Conservation (phyloP, 305 asterid genomes). For the Caryopteris hybrid region DNA sequence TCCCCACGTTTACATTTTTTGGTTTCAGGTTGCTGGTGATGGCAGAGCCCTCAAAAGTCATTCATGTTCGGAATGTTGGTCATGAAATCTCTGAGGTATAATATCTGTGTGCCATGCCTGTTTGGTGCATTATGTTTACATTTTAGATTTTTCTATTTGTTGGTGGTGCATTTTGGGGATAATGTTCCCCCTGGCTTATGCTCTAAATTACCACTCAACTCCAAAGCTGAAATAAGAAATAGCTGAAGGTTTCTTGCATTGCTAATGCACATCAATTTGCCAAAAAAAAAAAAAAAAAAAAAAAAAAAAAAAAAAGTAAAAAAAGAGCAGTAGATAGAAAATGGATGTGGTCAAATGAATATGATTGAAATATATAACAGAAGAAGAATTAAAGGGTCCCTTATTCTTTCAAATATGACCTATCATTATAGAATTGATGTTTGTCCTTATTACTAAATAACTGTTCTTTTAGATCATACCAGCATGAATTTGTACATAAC, state of each 20-base stretch:
- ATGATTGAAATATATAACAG: not conserved
- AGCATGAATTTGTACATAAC: not conserved
- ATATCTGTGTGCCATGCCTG: not conserved
- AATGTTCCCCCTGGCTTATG: not conserved
- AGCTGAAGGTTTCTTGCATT: not conserved
- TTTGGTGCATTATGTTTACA: not conserved
- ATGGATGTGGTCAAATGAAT: not conserved
- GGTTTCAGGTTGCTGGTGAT: constrained; percentile 38
- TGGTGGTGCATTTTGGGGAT: not conserved
- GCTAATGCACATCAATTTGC: not conserved
- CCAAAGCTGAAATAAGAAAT: not conserved
- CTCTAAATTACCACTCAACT: not conserved
- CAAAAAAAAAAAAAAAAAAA: too few species aligned
- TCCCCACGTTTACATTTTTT: constrained; percentile 1
- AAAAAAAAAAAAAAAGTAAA: too few species aligned
- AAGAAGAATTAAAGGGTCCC: not conserved
- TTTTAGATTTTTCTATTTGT: not conserved
- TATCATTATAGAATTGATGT: not conserved
- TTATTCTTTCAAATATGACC: not conserved
- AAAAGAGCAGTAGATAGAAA: not conserved
- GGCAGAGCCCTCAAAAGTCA: constrained; percentile 93
- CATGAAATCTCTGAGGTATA: constrained; percentile 93
- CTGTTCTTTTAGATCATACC: not conserved
- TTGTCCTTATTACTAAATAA: not conserved
- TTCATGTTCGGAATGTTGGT: constrained; percentile 95